Percentiles rank a stretch among this genome's conserved stretches.
These are phyloP conservation scores for Priceomyces fermenticarens DNA, from an alignment of 805 yeast genomes.

Conservation along the genomic window DNA sequence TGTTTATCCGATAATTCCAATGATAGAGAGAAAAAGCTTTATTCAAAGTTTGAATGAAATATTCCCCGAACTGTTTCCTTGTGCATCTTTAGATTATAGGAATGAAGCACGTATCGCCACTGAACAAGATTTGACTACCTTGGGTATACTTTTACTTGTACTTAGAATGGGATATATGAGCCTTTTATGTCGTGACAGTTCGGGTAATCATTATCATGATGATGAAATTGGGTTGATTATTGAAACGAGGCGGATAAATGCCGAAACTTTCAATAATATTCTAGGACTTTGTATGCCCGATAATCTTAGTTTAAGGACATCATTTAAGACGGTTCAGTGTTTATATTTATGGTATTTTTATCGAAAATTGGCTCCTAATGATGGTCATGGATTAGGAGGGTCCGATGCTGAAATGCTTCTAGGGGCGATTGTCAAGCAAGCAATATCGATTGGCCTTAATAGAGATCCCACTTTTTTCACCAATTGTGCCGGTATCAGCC, in stretches of 20 bases:
- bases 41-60: constrained; percentile 22
- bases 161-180: constrained; percentile 37
- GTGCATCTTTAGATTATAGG: constrained; percentile 14
- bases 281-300: constrained; percentile 35
- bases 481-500: constrained; percentile 28
- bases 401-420: constrained; percentile 37
- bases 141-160: constrained; percentile 29
- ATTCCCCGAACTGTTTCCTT: constrained; percentile 21
- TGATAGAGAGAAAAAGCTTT: constrained; percentile 29
- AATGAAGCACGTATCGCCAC: constrained; percentile 20
- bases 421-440: constrained; percentile 36
- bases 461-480: constrained; percentile 35
- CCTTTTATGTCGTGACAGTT: constrained; percentile 32
- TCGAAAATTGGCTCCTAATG: constrained; percentile 38
- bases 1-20: constrained; percentile 38
- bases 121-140: constrained; percentile 28
- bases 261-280: constrained; percentile 26
- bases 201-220: constrained; percentile 21
- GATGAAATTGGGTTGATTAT: constrained; percentile 25
- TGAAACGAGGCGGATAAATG: constrained; percentile 28
- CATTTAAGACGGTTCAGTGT: constrained; percentile 34
- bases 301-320: constrained; percentile 26
- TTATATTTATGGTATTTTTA: constrained; percentile 32
- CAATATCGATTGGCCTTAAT: constrained; percentile 38
- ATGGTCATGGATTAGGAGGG: constrained; percentile 40